Percentiles rank a stretch among this genome's conserved stretches.
Evolutionary conservation across 2,329 filamentous ascomycete species (phyloP).

Genomic region (Emergomyces africanus): DNA sequence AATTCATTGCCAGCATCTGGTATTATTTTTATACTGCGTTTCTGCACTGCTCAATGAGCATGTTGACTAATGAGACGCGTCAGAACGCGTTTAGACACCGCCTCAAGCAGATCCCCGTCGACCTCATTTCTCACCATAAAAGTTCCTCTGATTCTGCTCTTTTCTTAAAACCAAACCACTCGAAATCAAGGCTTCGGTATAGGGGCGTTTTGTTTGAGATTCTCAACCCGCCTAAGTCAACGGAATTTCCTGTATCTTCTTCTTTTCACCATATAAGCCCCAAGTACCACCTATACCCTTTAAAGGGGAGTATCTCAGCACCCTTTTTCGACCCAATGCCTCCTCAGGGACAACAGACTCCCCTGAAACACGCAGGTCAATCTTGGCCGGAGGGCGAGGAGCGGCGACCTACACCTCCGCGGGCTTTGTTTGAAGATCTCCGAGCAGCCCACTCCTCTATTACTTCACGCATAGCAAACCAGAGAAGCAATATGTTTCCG

Average conservation of each 20-base stretch:
- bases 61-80: conserved; percentile 8
- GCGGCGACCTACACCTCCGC: conserved; percentile 8
- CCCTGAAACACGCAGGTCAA: background rate
- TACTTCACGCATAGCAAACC: conserved; percentile 7
- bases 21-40: background rate
- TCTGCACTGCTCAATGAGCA: background rate
- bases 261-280: background rate
- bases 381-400: background rate
- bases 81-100: conserved; percentile 9
- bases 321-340: background rate
- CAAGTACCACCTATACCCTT: background rate
- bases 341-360: background rate
- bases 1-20: background rate
- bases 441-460: conserved; percentile 13
- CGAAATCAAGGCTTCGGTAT: conserved; percentile 6
- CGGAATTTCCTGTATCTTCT: background rate
- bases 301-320: background rate
- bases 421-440: conserved; percentile 12
- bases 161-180: background rate
- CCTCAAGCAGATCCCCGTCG: conserved; percentile 8
- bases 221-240: conserved; percentile 6
- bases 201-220: conserved; percentile 13
- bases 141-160: conserved; percentile 6
- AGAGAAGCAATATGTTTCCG: background rate
- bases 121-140: conserved; percentile 7